Evolutionary conservation across 139 green algal species (phyloP).

Genomic region (Micractinium conductrix): DNA sequence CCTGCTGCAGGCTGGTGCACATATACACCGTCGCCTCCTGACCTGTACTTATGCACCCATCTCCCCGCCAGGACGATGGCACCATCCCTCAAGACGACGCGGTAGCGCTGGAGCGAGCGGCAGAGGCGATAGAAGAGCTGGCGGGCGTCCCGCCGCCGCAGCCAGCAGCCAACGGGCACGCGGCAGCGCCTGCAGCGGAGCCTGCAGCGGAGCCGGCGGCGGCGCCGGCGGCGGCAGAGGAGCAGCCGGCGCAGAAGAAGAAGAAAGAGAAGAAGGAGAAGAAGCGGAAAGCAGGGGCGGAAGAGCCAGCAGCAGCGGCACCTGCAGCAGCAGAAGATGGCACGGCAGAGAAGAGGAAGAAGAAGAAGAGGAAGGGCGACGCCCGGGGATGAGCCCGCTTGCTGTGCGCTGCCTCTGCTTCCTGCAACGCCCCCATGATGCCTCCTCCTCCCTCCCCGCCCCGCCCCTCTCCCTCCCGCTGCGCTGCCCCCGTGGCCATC

Average conservation of each 20-base stretch:
- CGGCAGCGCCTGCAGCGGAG: not conserved
- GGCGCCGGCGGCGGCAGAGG: not conserved
- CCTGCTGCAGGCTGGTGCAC: too few species aligned
- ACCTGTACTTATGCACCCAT: not conserved
- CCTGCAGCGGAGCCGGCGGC: not conserved
- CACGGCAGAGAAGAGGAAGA: conserved; percentile 6
- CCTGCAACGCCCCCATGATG: not conserved
- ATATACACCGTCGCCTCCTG: too few species aligned
- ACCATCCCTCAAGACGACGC: not conserved
- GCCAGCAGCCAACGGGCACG: not conserved
- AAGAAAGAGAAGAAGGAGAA: conserved; percentile 18
- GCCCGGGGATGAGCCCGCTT: not conserved
- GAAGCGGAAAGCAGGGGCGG: not conserved
- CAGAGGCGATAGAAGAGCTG: conserved; percentile 11
- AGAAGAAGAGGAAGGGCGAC: conserved; percentile 33
- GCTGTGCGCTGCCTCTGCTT: not conserved
- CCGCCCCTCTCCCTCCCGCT: not conserved
- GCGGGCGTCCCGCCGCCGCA: not conserved
- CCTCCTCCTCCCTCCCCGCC: not conserved
- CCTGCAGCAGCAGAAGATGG: not conserved
- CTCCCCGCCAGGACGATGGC: not conserved
- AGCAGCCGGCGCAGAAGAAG: not conserved
- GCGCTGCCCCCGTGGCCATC: not conserved
- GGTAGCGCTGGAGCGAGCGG: not conserved
- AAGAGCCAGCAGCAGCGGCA: not conserved